These are phyloP conservation scores for Colletotrichum shisoi DNA, from an alignment of 2,329 filamentous ascomycete species.

Conservation along the genomic window DNA sequence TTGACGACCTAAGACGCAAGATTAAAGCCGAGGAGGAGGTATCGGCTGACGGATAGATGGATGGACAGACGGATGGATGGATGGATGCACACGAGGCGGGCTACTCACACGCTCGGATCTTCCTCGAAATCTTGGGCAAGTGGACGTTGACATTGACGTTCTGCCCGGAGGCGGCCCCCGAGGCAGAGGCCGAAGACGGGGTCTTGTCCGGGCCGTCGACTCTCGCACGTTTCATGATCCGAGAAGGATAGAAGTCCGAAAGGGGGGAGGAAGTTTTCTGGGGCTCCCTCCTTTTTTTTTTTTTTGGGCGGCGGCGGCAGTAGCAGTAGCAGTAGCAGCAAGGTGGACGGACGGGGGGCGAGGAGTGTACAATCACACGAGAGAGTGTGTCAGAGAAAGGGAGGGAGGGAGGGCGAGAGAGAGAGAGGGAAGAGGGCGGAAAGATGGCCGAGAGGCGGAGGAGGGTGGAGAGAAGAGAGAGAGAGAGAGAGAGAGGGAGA, in stretches of 20 bases:
- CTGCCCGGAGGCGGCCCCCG: conserved; percentile 19
- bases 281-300: not conserved
- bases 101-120: conserved; percentile 47
- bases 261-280: conserved; percentile 20
- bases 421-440: conserved; percentile 13
- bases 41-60: too few species aligned
- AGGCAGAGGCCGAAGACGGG: conserved; percentile 29
- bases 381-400: too few species aligned
- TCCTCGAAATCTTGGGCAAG: conserved; percentile 46
- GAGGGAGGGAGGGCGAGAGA: too few species aligned
- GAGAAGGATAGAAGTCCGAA: conserved; percentile 31
- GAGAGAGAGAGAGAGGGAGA: conserved; percentile 28
- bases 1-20: too few species aligned
- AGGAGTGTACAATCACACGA: too few species aligned
- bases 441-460: conserved; percentile 30
- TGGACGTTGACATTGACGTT: conserved; percentile 13
- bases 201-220: conserved; percentile 36
- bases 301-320: too few species aligned
- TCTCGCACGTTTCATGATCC: conserved; percentile 38
- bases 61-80: too few species aligned
- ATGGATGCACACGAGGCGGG: not conserved
- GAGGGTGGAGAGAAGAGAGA: conserved; percentile 33
- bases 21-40: not conserved
- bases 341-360: too few species aligned
- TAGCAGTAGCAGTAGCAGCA: too few species aligned